A percentile compares a stretch with the other conserved stretches of the same genome.
phyloP scores from a whole-genome alignment of 73 alveolate genomes.

The Symbiodinium natans region DNA sequence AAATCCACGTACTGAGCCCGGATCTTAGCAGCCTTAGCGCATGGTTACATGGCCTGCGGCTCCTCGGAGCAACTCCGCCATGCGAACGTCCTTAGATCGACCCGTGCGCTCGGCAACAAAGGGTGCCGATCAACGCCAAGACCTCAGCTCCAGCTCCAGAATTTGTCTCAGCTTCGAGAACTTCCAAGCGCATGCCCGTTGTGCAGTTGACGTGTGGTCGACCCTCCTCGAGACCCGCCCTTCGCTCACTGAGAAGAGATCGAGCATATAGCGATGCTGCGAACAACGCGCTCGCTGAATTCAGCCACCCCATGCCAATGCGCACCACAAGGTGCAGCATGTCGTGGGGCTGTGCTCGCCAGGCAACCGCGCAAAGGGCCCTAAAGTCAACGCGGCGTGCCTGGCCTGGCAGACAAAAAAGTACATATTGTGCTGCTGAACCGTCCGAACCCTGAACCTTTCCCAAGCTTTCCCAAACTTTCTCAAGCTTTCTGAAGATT shows the following conservation, averaged over 20 bases:
- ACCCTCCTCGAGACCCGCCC: background rate
- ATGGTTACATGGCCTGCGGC: no score
- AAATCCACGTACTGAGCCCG: conserved; percentile 62
- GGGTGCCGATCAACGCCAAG: background rate
- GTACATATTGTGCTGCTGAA: no score
- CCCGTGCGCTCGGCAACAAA: background rate
- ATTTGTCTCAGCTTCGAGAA: background rate
- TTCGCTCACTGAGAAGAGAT: background rate
- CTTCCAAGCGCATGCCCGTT: background rate
- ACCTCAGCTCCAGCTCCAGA: background rate
- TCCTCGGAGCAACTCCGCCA: no score
- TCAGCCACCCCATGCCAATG: conserved; percentile 18
- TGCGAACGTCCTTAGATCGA: background rate
- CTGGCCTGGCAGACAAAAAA: no score
- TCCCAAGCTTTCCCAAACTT: no score
- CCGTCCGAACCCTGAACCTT: no score
- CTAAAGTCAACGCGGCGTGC: no score
- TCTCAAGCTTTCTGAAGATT: no score
- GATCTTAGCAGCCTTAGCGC: background rate
- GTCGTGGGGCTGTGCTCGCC: background rate
- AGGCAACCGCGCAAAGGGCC: no score
- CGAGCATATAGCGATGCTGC: background rate
- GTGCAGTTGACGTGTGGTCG: background rate
- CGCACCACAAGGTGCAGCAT: background rate
- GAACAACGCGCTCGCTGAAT: background rate